Percentiles rank a stretch among this genome's conserved stretches.
Conservation (phyloP, 2,329 filamentous ascomycete species). For the Xylaria sp. region DNA sequence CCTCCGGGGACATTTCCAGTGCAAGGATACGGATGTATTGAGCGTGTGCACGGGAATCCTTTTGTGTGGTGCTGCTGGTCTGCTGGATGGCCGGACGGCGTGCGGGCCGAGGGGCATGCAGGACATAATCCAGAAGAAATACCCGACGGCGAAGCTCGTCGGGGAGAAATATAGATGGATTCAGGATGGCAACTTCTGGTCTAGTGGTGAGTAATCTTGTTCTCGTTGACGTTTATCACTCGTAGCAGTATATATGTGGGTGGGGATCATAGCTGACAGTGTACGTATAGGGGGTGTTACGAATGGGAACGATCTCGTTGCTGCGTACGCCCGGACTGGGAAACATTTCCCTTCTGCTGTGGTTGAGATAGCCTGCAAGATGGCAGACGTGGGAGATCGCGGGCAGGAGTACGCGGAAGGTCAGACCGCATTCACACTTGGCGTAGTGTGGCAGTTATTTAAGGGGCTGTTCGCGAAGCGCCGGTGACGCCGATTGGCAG, state of each 20-base stretch:
- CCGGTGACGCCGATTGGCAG: not conserved
- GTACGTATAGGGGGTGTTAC: slow-evolving; percentile 21
- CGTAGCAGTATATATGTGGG: not conserved
- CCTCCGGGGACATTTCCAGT: slow-evolving; percentile 12
- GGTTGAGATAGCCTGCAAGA: slow-evolving; percentile 21
- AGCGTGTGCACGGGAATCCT: slow-evolving; percentile 24
- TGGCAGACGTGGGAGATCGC: slow-evolving; percentile 26
- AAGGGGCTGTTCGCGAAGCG: slow-evolving; percentile 16
- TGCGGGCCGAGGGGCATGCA: slow-evolving; percentile 20
- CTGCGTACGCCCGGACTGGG: slow-evolving; percentile 15
- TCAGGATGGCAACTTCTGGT: slow-evolving; percentile 25
- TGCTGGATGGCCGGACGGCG: slow-evolving; percentile 14
- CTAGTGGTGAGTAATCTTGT: slow-evolving; percentile 9
- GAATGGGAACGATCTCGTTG: slow-evolving; percentile 25
- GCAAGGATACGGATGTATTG: slow-evolving; percentile 14
- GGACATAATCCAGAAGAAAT: slow-evolving; percentile 4
- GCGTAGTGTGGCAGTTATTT: slow-evolving; percentile 14
- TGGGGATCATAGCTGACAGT: not conserved
- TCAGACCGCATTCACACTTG: slow-evolving; percentile 11
- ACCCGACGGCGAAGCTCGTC: slow-evolving; percentile 19
- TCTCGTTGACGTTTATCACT: not conserved
- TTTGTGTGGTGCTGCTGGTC: slow-evolving; percentile 20
- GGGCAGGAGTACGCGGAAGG: slow-evolving; percentile 12
- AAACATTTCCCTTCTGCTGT: slow-evolving; percentile 23
- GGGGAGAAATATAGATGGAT: slow-evolving; percentile 25